These are phyloP conservation scores for Xylaria sp. DNA, from an alignment of 2,329 filamentous ascomycete genomes.

Conservation along the genomic window DNA sequence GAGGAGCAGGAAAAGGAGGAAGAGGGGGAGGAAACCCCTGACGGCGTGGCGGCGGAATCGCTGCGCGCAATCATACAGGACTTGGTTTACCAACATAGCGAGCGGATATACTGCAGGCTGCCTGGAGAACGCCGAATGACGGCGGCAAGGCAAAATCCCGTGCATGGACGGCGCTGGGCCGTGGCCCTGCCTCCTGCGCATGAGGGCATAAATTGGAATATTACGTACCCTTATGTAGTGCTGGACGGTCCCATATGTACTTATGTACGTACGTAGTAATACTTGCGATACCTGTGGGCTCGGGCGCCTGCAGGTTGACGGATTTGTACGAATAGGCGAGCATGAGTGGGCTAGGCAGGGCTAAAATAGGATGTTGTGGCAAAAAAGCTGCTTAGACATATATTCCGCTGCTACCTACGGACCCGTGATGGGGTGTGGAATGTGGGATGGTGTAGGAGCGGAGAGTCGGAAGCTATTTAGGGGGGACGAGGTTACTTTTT, in stretches of 20 bases:
- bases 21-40: neutral
- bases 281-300: neutral
- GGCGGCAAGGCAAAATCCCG: slow-evolving; percentile 16
- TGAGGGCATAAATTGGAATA: neutral
- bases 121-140: neutral
- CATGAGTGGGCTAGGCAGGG: neutral
- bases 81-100: too few species aligned
- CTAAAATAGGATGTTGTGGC: neutral
- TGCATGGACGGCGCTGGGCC: slow-evolving; percentile 6
- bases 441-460: neutral
- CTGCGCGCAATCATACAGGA: neutral
- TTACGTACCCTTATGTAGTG: neutral
- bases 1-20: neutral
- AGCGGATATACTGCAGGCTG: too few species aligned
- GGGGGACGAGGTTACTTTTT: neutral
- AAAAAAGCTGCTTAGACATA: too few species aligned
- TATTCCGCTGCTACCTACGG: neutral
- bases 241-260: neutral
- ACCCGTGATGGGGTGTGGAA: neutral
- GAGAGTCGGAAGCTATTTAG: neutral
- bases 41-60: neutral
- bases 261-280: too few species aligned
- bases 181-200: slow-evolving; percentile 3
- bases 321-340: neutral
- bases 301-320: neutral